Base-by-base conservation (phyloP, 1,284 basidiomycete species). In the Boletellus deceptivus region DNA sequence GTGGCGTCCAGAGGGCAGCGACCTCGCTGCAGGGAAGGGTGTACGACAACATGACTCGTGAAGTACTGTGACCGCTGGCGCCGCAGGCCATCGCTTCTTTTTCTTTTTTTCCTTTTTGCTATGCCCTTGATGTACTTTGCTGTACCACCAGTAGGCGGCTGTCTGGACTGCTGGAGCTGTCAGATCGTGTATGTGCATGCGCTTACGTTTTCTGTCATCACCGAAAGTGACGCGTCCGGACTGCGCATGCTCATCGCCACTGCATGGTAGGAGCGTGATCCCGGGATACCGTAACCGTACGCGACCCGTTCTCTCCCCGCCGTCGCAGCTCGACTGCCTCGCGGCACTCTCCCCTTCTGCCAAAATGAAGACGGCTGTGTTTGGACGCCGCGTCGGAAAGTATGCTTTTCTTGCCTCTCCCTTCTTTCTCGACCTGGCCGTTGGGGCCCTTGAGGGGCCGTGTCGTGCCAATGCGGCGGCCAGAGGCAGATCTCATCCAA, bases 21-120 rank as follows among this genome's bases (percentile, higher is more conserved):
- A 60, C 68, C 68, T 68, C 50, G 65, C 63, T 64, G 67, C 53
- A 63, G 49, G 58, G 62, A 67, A 55, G 68, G 53, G 65, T 59
- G 48, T 52, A 60, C 65, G 59, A 65, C 61, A 61, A 49, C 59
- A 62, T 49, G 53, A 63, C 61, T 55, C 69, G 49, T 54, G 68
- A 57, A 57, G 27, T 48, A 42, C 52, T 29, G 53, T 49, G 48
- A 42, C 48, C 24, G 47, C 44, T 45, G 50, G 44, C 44, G 39
- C 42, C 9, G 37, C 38, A 39, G 38, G 42, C 51, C 36, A 48
- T 49, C 42, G 50, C 50, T 18, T 38, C 36, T 22, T 39, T 41
- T 31, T 31, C 13, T 25, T 39, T 41, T 31, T 31, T 31, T 25
- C 25, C 25, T 25, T 25, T 31, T 11, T 31, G n/a, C 9, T 31